Percentiles rank a stretch among this genome's conserved stretches.
phyloP scores from a whole-genome alignment of 306 rosid species.

The Sechiopsis laciniata region DNA sequence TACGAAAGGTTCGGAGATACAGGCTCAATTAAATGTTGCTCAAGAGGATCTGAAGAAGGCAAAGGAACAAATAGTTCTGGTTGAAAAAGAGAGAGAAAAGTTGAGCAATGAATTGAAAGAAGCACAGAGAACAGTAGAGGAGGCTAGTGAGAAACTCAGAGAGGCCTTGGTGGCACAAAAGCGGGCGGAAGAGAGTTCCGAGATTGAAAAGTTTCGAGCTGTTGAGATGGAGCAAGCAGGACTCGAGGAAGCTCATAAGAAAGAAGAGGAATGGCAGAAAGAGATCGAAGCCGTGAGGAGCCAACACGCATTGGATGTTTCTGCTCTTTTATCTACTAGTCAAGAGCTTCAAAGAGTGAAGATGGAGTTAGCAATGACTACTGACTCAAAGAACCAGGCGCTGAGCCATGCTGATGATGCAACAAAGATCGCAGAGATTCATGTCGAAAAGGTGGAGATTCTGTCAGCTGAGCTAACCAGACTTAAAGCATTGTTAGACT shows the following conservation, averaged over 20 bases:
- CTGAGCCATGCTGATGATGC: slow-evolving; percentile 87
- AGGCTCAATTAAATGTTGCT: slow-evolving; percentile 51
- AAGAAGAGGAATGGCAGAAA: slow-evolving; percentile 81
- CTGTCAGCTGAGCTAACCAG: slow-evolving; percentile 62
- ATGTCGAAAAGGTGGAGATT: slow-evolving; percentile 63
- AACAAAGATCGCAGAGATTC: slow-evolving; percentile 82
- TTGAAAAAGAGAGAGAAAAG: slow-evolving; percentile 70
- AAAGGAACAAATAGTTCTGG: slow-evolving; percentile 59
- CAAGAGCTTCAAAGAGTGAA: slow-evolving; percentile 80
- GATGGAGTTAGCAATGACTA: slow-evolving; percentile 71
- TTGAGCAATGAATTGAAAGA: slow-evolving; percentile 67
- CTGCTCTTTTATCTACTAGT: slow-evolving; percentile 62
- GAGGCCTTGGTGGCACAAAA: slow-evolving; percentile 85
- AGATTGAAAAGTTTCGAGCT: slow-evolving; percentile 89
- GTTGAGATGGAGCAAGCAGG: slow-evolving; percentile 95
- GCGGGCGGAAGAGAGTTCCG: slow-evolving; percentile 80
- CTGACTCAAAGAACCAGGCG: slow-evolving; percentile 93
- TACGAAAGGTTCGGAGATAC: slow-evolving; percentile 67
- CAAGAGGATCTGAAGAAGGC: slow-evolving; percentile 90
- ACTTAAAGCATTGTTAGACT: slow-evolving; percentile 63
- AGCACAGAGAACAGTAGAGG: slow-evolving; percentile 68
- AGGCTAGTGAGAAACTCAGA: slow-evolving; percentile 69
- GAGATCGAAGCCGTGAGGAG: slow-evolving; percentile 75
- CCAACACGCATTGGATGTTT: slow-evolving; percentile 79
- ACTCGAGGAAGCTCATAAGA: slow-evolving; percentile 72